Percentiles rank a stretch among this genome's conserved stretches.
Conservation (phyloP, 768 basidiomycete species). For the Collybia nuda region DNA sequence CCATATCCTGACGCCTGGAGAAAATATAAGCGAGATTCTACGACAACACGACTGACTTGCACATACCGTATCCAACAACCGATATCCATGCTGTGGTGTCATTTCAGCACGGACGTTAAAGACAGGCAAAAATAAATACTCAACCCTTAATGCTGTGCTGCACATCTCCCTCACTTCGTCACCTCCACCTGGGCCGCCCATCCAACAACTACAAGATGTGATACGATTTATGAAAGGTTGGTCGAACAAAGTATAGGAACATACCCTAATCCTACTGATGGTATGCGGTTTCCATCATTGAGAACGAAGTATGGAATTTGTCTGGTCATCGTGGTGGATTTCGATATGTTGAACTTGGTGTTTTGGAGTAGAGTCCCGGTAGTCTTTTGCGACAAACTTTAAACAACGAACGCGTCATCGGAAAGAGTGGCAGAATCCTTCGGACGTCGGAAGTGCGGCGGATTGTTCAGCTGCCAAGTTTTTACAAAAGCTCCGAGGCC, state of each 20-base stretch:
- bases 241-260: not conserved
- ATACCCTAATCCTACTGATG: conserved; percentile 31
- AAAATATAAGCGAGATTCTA: not conserved
- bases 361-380: too few relatives aligned
- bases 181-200: conserved; percentile 33
- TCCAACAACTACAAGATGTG: conserved; percentile 29
- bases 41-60: not conserved
- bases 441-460: too few relatives aligned
- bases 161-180: conserved; percentile 40
- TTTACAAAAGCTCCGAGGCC: too few relatives aligned
- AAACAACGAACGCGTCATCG: too few relatives aligned
- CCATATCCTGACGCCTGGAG: conserved; percentile 27
- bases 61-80: conserved; percentile 43
- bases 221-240: not conserved
- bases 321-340: too few relatives aligned
- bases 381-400: too few relatives aligned
- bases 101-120: not conserved
- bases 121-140: not conserved
- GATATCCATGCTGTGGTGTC: conserved; percentile 37
- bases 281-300: conserved; percentile 28
- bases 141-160: conserved; percentile 31
- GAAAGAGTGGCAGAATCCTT: too few relatives aligned
- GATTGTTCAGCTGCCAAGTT: too few relatives aligned
- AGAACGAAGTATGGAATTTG: conserved; percentile 20
- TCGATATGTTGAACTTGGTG: too few relatives aligned